These are phyloP conservation scores for Trichoderma sp. DNA, from an alignment of 2,329 filamentous ascomycete species.

Conservation along the genomic window DNA sequence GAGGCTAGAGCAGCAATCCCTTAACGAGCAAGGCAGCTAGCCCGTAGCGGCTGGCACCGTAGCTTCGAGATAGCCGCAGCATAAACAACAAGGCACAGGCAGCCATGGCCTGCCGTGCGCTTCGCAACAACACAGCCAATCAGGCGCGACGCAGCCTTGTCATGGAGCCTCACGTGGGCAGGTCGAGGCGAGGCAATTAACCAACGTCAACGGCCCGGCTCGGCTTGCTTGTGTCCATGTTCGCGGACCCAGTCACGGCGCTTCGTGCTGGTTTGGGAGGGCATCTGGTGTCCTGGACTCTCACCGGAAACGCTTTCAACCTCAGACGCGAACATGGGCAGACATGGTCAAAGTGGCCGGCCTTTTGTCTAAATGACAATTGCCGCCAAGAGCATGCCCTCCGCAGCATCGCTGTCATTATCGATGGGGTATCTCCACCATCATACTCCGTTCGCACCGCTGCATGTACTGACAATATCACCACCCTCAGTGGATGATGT, in stretches of 20 bases:
- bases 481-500: no score
- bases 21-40: no score
- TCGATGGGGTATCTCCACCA: constrained; percentile 7
- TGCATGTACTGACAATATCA: not conserved
- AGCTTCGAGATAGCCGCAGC: not conserved
- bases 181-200: constrained; percentile 26
- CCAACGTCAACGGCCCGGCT: not conserved
- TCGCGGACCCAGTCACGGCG: constrained; percentile 16
- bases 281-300: constrained; percentile 2
- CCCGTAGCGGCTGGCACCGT: not conserved
- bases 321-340: constrained; percentile 5
- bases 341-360: not conserved
- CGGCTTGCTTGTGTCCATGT: not conserved
- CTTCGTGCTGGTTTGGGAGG: not conserved
- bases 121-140: constrained; percentile 9
- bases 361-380: constrained; percentile 1
- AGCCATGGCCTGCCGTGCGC: not conserved
- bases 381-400: constrained; percentile 7
- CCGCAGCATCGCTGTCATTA: constrained; percentile 11
- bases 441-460: not conserved
- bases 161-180: constrained; percentile 24
- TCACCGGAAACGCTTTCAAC: constrained; percentile 14
- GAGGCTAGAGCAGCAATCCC: not conserved
- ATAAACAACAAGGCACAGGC: not conserved
- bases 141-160: constrained; percentile 23